Base-by-base conservation (phyloP, 164 flowering plant species). In the Berberis thunbergii region DNA sequence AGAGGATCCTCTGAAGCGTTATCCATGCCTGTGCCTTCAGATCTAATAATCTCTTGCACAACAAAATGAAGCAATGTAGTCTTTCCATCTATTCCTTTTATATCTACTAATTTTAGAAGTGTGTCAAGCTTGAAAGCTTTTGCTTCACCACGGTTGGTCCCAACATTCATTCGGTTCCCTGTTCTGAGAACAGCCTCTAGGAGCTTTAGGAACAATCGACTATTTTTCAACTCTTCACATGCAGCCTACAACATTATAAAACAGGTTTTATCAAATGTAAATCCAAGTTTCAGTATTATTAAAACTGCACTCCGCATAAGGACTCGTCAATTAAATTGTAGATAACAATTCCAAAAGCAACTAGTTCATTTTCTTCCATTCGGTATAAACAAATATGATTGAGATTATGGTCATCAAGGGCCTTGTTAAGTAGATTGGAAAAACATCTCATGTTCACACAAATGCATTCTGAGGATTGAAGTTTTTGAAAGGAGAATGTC, bases 61-160 rank as follows among this genome's bases (percentile, higher is more conserved):
- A 94, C 99, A 76, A 94, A 94, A 70, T 94, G 99, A 4, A 94
- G 97, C 66, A 94, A 72, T 52, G 99, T 94, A 39, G 99, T 94
- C 70, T 91, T 89, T 49, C 99, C 99, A 75, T 94, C 99, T 7
- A 87, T 85, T 56, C 96, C 99, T 71, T 94, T 91, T 68, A 94
- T 76, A 69, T 94, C 99, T 9, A 78, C 93, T 12, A 94, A 80
- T 77, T 94, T 94, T 44, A 91, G 73, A 59, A 94, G 87, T 38
- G 96, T 84, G 39, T 94, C 99, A 38, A 94, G 90, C 76, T 94
- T 94, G 74, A 94, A 94, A 53, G 99, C 88, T 75, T 59, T 86
- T 54, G 97, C 99, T 76, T 84, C 96, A 45, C 99, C 99, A 1
- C 99, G 85, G 70, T 87, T 86, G 10, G 99, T 94, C 53, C 99